Evolutionary conservation across 148 eudicot species (phyloP), one percentile per base, ranked within the genome.

Genomic region (Vaccinium myrtillus): DNA sequence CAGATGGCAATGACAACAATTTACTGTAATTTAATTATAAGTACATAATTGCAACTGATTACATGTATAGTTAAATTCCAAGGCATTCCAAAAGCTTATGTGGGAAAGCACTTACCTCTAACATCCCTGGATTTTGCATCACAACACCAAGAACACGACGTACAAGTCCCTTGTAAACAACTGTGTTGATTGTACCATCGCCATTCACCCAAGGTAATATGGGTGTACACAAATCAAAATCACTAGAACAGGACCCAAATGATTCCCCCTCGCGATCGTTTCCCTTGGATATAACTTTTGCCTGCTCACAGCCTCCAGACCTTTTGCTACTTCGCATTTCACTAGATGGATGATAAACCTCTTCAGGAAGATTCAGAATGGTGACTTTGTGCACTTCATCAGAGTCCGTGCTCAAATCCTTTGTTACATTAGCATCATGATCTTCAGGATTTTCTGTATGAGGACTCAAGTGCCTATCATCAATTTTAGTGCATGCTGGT

Each of bases 161-260:
- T 80, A 90, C 86, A 75, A 97, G 99, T 82, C 98, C 95, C 87
- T 86, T 93, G 87, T 91, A 90, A 39, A 97, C 98, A 88, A 88
- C 82, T 61, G 84, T 83, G 89, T 97, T 97, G 74, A 89, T 83
- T 83, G 96, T 92, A 86, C 98, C 98, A 86, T 97, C 98, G 32
- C 98, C 99, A 87, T 95, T 97, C 67, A 97, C 84, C 98, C 99
- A 97, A 85, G 98, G 98, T 86, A 97, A 89, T 90, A 97, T 91
- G 78, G 98, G 98, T 88, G 78, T 81, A 71, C 88, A 90, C 36
- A 76, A 54, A 43, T 83, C 80, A 83, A 87, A 87, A 85, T 81
- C 87, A 85, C 77, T 74, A 81, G 84, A 83, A 53, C 82, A 27
- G 67, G 65, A 63, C 75, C 86, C 86, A 84, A 83, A 87, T 27